A percentile compares a stretch with the other conserved stretches of the same genome.
These are phyloP conservation scores for Penicillium sp. DNA, from an alignment of 2,329 filamentous ascomycete genomes.

Conservation along the genomic window DNA sequence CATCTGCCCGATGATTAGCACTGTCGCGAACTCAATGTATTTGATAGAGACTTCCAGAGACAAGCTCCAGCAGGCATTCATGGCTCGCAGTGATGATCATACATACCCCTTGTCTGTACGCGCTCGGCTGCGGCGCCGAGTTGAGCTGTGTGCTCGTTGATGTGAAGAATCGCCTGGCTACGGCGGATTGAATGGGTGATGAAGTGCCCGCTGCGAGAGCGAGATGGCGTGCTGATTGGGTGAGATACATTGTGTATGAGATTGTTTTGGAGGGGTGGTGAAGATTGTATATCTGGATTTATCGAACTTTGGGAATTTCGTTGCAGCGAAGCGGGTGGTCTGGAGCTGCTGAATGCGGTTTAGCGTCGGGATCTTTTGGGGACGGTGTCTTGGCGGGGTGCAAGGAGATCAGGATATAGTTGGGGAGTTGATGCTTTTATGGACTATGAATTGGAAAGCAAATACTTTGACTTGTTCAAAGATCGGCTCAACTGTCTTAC, in stretches of 20 bases:
- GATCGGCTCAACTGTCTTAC: too few species aligned
- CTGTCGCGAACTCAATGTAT: neutral
- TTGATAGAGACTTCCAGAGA: too few species aligned
- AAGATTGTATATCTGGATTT: neutral
- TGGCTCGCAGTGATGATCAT: neutral
- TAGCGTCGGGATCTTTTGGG: conserved; percentile 13
- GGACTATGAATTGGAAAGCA: neutral
- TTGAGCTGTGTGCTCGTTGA: conserved; percentile 13
- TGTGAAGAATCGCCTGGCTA: conserved; percentile 7
- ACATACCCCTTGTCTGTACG: conserved; percentile 36
- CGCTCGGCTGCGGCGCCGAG: conserved; percentile 18
- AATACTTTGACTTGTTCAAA: too few species aligned
- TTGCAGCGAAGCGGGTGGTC: conserved; percentile 7
- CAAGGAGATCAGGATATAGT: neutral
- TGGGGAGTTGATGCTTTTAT: neutral
- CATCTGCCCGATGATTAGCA: conserved; percentile 32
- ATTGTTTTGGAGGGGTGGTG: neutral
- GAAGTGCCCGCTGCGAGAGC: neutral
- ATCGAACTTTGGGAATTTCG: neutral
- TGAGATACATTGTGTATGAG: conserved; percentile 14
- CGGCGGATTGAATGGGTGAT: neutral
- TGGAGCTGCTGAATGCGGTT: conserved; percentile 13
- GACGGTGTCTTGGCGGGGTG: conserved; percentile 10
- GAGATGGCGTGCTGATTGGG: conserved; percentile 8
- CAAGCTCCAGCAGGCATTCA: too few species aligned